Percentiles rank a stretch among this genome's conserved stretches.
Conservation (phyloP, 768 basidiomycete genomes). For the Termitomyces sp. region DNA sequence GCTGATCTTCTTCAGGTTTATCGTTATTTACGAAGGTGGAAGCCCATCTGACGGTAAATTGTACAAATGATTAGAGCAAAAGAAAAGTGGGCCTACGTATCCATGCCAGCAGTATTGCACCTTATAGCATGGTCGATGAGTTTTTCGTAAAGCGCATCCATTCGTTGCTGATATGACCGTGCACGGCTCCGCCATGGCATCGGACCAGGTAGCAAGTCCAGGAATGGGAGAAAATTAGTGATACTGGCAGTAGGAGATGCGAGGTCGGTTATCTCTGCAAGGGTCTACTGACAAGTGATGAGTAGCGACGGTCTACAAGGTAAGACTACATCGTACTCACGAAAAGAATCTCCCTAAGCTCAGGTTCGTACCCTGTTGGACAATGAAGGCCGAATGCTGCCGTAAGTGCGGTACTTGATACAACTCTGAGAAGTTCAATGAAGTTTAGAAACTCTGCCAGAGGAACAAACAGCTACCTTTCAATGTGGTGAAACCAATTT, state of each 20-base stretch:
- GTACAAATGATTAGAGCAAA: no score
- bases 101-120: background rate
- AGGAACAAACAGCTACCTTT: background rate
- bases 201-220: background rate
- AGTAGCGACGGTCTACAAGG: background rate
- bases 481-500: background rate
- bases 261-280: background rate
- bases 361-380: background rate
- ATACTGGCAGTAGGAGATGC: background rate
- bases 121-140: background rate
- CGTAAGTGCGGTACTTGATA: background rate
- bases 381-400: constrained; percentile 1
- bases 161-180: background rate
- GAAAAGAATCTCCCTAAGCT: background rate
- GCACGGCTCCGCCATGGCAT: background rate
- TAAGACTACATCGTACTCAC: background rate
- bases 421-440: background rate
- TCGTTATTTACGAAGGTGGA: background rate
- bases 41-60: background rate
- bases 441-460: background rate
- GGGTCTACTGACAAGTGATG: background rate
- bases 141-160: background rate
- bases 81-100: background rate
- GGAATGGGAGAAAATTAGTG: background rate
- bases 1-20: background rate